Evolutionary conservation across 2,329 filamentous ascomycete genomes (phyloP).

Genomic region (Xylariaceae sp.): DNA sequence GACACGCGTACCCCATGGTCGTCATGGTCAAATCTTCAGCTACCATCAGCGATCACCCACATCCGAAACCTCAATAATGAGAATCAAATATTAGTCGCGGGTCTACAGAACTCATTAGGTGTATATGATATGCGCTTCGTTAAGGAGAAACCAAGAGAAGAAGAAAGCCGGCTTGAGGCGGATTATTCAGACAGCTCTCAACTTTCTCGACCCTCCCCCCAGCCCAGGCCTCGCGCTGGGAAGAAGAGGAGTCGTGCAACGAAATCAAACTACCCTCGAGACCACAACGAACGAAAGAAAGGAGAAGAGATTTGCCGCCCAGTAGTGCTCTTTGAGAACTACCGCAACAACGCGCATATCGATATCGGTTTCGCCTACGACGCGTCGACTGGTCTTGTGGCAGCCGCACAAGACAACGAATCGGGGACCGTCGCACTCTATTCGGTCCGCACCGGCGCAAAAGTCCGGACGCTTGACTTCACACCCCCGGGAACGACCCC

Average conservation of each 20-base stretch:
- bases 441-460: slow-evolving; percentile 45
- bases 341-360: slow-evolving; percentile 48
- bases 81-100: slow-evolving; percentile 52
- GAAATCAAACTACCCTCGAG: neutral
- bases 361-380: slow-evolving; percentile 53
- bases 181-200: neutral
- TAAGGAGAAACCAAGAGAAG: neutral
- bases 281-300: neutral
- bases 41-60: slow-evolving; percentile 46
- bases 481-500: neutral
- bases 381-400: slow-evolving; percentile 46
- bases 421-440: slow-evolving; percentile 46
- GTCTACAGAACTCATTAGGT: slow-evolving; percentile 47
- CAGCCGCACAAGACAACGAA: slow-evolving; percentile 51
- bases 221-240: neutral
- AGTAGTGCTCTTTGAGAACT: slow-evolving; percentile 47
- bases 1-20: slow-evolving; percentile 40
- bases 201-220: neutral
- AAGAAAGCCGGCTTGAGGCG: neutral
- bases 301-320: slow-evolving; percentile 29
- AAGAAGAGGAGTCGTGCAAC: slow-evolving; percentile 1
- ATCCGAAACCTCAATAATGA: slow-evolving; percentile 45
- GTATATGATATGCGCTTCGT: slow-evolving; percentile 56
- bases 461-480: slow-evolving; percentile 29
- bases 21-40: slow-evolving; percentile 24